Evolutionary conservation across 352 stramenopile species (phyloP).

Genomic region (Phytophthora kernoviae): DNA sequence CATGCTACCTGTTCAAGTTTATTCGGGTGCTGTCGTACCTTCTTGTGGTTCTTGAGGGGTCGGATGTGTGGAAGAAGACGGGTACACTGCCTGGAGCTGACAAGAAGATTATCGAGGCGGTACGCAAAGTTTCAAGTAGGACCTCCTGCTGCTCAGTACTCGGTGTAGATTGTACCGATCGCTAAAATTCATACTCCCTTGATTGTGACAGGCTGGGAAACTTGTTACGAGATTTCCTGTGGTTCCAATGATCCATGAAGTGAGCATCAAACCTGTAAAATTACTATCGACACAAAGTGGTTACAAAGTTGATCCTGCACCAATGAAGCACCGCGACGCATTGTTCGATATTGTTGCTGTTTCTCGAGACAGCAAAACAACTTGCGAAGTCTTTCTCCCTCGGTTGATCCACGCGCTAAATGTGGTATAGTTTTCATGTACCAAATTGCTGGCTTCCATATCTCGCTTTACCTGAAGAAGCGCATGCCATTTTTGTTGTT

Average conservation of each 20-base stretch:
- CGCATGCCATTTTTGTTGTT: not conserved
- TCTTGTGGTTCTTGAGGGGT: slow-evolving; percentile 51
- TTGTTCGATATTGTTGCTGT: slow-evolving; percentile 35
- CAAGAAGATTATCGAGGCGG: slow-evolving; percentile 60
- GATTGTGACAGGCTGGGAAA: slow-evolving; percentile 37
- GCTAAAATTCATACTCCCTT: slow-evolving; percentile 5
- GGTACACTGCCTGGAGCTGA: slow-evolving; percentile 39
- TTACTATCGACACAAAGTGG: slow-evolving; percentile 18
- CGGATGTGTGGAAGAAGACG: slow-evolving; percentile 26
- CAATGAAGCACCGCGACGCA: slow-evolving; percentile 27
- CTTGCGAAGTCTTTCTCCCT: slow-evolving; percentile 42
- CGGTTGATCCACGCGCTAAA: slow-evolving; percentile 48
- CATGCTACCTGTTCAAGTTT: slow-evolving; percentile 53
- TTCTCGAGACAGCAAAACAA: slow-evolving; percentile 29
- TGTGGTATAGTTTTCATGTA: slow-evolving; percentile 27
- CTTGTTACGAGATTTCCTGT: slow-evolving; percentile 49
- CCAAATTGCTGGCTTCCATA: too few relatives aligned
- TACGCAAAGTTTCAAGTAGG: slow-evolving; percentile 41
- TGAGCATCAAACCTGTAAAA: slow-evolving; percentile 46
- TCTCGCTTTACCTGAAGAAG: too few relatives aligned
- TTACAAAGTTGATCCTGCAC: slow-evolving; percentile 24
- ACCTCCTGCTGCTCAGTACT: slow-evolving; percentile 6
- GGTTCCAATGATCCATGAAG: slow-evolving; percentile 56
- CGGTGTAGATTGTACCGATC: not conserved
- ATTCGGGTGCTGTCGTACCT: slow-evolving; percentile 57